Base-by-base conservation (phyloP, 306 rosid genomes). In the Quercus dentata region DNA sequence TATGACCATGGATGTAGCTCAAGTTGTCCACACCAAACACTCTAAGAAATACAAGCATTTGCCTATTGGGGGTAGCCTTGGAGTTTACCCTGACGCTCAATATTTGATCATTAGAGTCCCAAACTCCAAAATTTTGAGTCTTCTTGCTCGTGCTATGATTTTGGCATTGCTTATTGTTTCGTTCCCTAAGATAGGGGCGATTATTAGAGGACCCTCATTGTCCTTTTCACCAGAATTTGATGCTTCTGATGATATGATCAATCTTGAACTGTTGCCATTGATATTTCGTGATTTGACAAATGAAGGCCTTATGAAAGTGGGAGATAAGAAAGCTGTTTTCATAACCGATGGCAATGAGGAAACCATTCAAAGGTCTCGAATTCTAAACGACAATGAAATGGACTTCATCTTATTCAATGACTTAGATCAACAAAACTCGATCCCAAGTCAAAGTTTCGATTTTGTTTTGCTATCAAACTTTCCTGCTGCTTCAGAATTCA, bases 211-310 rank as follows among this genome's bases (percentile, higher is more conserved):
- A 76, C 72, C 77, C 6, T 78, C 62, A 1, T 56, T 41, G 46
- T 41, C 23, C 35, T 56, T 73, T 70, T 73, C 79, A 10, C 75
- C n/a, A 46, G 5, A 35, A 8, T 56, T 46, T 28, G 38, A 23
- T 13, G 33, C 58, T 57, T 6, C 31, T 35, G 51, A 57, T 35
- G 51, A 57, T 31, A 23, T 27, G 52, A 64, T 77, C 52, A 59
- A 67, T 11, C 18, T 80, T 14, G 76, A 71, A 4, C 33, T 80
- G 15, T 28, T 89, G 28, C 74, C 90, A 0, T 4, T 77, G 17
- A n/a, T 90, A 56, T 78, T 90, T 71, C 87, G 20, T 4, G 91
- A 89, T 77, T 75, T 90, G 62, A 77, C 75, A 9, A 86, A 87
- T 5, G 94, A 91, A 80, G 91, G 94, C 3, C 77, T 92, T 41